Percentiles rank a stretch among this genome's conserved stretches.
These are phyloP conservation scores for Naganishia albida DNA, from an alignment of 1,284 basidiomycete species.

Conservation along the genomic window DNA sequence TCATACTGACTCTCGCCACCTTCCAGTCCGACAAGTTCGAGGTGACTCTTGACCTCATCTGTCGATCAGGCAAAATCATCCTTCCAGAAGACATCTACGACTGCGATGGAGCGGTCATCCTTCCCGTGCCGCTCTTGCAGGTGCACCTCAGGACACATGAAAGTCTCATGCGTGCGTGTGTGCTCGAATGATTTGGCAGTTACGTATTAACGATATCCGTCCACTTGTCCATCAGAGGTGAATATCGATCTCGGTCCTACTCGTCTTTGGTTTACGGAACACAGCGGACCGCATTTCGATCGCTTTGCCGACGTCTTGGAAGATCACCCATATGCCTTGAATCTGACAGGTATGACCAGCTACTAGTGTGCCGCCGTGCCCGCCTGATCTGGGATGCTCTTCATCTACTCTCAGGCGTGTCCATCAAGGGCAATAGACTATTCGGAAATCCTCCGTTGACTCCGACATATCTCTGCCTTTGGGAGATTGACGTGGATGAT, in stretches of 20 bases:
- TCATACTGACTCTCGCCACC: background rate
- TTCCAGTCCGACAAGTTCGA: constrained; percentile 76
- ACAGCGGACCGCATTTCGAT: constrained; percentile 51
- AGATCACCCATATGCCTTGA: constrained; percentile 36
- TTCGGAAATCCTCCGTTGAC: constrained; percentile 85
- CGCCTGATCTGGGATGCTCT: too few relatives aligned
- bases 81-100: constrained; percentile 75
- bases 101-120: constrained; percentile 61
- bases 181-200: background rate
- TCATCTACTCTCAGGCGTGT: constrained; percentile 60
- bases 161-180: constrained; percentile 74
- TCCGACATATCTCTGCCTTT: constrained; percentile 82
- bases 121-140: constrained; percentile 69
- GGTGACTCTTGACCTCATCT: constrained; percentile 64
- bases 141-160: constrained; percentile 76
- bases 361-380: background rate
- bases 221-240: constrained; percentile 59
- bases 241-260: constrained; percentile 69
- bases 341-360: constrained; percentile 9
- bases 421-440: constrained; percentile 76
- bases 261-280: constrained; percentile 8
- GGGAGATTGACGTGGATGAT: constrained; percentile 73
- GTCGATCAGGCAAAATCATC: constrained; percentile 63
- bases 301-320: constrained; percentile 57
- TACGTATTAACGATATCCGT: constrained; percentile 42